Evolutionary conservation across 192 early-diverging fungal genomes (phyloP), one percentile per base, ranked within the genome.

Genomic region (Umbelopsis vinacea): DNA sequence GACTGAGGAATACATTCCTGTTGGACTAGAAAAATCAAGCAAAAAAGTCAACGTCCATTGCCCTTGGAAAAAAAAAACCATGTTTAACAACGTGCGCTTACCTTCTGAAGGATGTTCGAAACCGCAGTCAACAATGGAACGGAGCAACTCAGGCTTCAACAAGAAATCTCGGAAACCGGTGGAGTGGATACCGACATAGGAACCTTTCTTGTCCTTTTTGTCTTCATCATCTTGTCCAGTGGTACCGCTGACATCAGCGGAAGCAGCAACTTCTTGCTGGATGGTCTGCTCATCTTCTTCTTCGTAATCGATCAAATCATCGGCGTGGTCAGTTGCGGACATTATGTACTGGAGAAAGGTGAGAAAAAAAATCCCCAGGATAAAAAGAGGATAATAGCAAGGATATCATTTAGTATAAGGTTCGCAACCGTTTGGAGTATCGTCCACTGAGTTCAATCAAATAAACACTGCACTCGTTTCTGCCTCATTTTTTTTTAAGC

Each of bases 51-150:
- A 43, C 40, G 40, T 12, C 40, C 6, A 43, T 11, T 12, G 40
- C 11, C 6, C 40, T 43, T 43, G 40, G 0, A 43, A 46, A 63
- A 60, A n/a, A n/a, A n/a, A n/a, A n/a, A n/a, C n/a, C n/a, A n/a
- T n/a, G n/a, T n/a, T n/a, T n/a, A n/a, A n/a, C n/a, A n/a, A n/a
- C n/a, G n/a, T 63, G 29, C 29, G 29, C 29, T 46, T 79, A 92
- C 90, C 93, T 88, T 99, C 96, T 67, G 93, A 95, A 48, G 97
- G 97, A 85, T 99, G 97, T 86, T 99, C 97, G 76, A 99, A 99
- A 85, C 97, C 97, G 73, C 96, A 99, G 83, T 99, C 97, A 24
- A 92, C 94, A 73, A 98, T 99, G 69, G 95, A 93, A 57, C 95
- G 90, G 54, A 95, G 76, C 40, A 99, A 85, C 80, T 99, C 97